These are phyloP conservation scores for Sanghuangporus weigelae DNA, from an alignment of 1,284 basidiomycete species.

Conservation along the genomic window DNA sequence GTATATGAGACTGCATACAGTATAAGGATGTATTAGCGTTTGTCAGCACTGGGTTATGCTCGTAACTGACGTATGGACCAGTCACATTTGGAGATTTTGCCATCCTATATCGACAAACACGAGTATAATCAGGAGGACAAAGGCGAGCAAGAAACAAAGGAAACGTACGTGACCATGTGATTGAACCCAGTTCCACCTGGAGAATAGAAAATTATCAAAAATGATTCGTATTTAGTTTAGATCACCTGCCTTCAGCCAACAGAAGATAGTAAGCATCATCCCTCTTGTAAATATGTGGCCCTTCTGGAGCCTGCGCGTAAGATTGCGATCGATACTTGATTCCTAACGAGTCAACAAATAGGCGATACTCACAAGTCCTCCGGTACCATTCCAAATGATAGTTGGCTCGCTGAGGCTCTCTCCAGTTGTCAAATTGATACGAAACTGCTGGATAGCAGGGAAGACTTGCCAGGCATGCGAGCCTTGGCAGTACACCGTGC, in stretches of 20 bases:
- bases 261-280: slow-evolving; percentile 38
- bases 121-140: background rate
- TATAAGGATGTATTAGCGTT: slow-evolving; percentile 30
- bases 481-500: slow-evolving; percentile 36
- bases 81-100: slow-evolving; percentile 19
- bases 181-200: slow-evolving; percentile 28
- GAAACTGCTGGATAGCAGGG: slow-evolving; percentile 36
- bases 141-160: background rate
- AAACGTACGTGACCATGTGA: slow-evolving; percentile 28
- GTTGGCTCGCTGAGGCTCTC: slow-evolving; percentile 31
- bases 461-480: slow-evolving; percentile 30
- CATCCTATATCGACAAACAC: slow-evolving; percentile 12
- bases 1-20: slow-evolving; percentile 17
- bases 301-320: slow-evolving; percentile 33
- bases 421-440: slow-evolving; percentile 36
- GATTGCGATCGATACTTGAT: background rate
- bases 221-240: background rate
- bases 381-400: slow-evolving; percentile 35
- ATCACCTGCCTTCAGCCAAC: slow-evolving; percentile 34
- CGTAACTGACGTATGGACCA: slow-evolving; percentile 33
- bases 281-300: slow-evolving; percentile 37
- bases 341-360: background rate
- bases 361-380: slow-evolving; percentile 25
- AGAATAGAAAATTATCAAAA: background rate
- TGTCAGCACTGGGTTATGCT: slow-evolving; percentile 38